phyloP scores from a whole-genome alignment of 75 land plant species.

The Isoetes taiwanensis region DNA sequence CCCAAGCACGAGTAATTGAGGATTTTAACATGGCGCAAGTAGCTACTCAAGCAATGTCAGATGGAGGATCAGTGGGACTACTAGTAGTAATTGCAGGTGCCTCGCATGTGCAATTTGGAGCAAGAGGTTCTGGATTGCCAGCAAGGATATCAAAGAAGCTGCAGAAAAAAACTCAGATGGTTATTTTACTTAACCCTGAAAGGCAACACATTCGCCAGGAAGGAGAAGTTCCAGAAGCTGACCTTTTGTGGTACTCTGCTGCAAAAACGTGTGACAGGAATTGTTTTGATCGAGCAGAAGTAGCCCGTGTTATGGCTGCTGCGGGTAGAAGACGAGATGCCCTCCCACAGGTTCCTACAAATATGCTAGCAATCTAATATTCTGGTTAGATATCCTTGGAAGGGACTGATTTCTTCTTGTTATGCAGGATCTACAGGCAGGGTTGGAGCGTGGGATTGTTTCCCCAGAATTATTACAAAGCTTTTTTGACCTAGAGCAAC shows the following conservation, averaged over 20 bases:
- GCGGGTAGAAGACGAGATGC: slow-evolving; percentile 79
- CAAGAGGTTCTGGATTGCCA: slow-evolving; percentile 72
- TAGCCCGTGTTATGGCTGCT: slow-evolving; percentile 92
- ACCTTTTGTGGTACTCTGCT: slow-evolving; percentile 94
- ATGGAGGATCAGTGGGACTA: slow-evolving; percentile 55
- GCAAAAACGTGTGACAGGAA: slow-evolving; percentile 76
- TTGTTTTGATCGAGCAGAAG: slow-evolving; percentile 94
- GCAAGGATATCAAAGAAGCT: slow-evolving; percentile 70
- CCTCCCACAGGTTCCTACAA: slow-evolving; percentile 52
- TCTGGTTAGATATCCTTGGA: neutral
- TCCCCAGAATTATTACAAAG: slow-evolving; percentile 81
- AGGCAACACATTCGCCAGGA: slow-evolving; percentile 73
- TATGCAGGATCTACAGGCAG: slow-evolving; percentile 73
- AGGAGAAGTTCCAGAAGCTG: slow-evolving; percentile 81
- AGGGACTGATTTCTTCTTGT: neutral
- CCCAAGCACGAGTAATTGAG: slow-evolving; percentile 72
- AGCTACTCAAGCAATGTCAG: slow-evolving; percentile 34
- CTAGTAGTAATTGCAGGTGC: slow-evolving; percentile 79
- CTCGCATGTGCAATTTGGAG: slow-evolving; percentile 66
- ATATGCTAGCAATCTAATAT: slow-evolving; percentile 1
- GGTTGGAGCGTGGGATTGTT: slow-evolving; percentile 79
- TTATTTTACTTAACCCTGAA: slow-evolving; percentile 74
- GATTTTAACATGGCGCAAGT: slow-evolving; percentile 72
- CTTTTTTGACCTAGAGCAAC: slow-evolving; percentile 81
- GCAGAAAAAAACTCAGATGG: slow-evolving; percentile 67